Evolutionary conservation across 2,329 filamentous ascomycete species (phyloP).

Genomic region (Talaromyces albobiverticillius): DNA sequence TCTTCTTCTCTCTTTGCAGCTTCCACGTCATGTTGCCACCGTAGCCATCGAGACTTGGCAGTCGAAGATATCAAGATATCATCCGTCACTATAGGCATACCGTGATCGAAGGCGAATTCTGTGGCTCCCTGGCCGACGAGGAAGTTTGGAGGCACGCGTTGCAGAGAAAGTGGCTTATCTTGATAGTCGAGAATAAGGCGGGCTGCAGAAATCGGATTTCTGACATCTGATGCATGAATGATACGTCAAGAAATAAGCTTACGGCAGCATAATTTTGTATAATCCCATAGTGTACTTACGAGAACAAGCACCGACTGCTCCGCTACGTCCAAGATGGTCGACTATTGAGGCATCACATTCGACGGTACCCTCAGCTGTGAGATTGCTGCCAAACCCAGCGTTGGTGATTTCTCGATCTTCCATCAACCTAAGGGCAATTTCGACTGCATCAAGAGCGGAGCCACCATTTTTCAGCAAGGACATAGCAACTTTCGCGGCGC

Average conservation of each 20-base stretch:
- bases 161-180: slow-evolving; percentile 72
- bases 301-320: slow-evolving; percentile 85
- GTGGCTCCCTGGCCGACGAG: slow-evolving; percentile 82
- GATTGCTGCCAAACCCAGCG: slow-evolving; percentile 91
- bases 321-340: slow-evolving; percentile 85
- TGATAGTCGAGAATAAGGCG: slow-evolving; percentile 77
- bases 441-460: slow-evolving; percentile 81
- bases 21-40: slow-evolving; percentile 71
- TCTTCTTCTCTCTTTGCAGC: slow-evolving; percentile 51
- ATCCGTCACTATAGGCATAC: slow-evolving; percentile 69
- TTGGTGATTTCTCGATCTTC: slow-evolving; percentile 97
- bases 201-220: slow-evolving; percentile 86
- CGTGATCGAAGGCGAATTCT: slow-evolving; percentile 78
- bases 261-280: not conserved
- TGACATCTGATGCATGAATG: slow-evolving; percentile 62
- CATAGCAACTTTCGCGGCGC: slow-evolving; percentile 83
- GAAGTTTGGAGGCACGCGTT: slow-evolving; percentile 88
- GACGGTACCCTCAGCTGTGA: slow-evolving; percentile 84
- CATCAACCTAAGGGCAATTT: slow-evolving; percentile 79
- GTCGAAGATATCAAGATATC: slow-evolving; percentile 76
- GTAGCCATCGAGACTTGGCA: slow-evolving; percentile 72
- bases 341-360: slow-evolving; percentile 95
- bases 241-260: slow-evolving; percentile 20
- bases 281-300: slow-evolving; percentile 57
- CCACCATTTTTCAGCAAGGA: slow-evolving; percentile 73